Base-by-base conservation (phyloP, 306 rosid genomes). In the Astragalus membranaceus region DNA sequence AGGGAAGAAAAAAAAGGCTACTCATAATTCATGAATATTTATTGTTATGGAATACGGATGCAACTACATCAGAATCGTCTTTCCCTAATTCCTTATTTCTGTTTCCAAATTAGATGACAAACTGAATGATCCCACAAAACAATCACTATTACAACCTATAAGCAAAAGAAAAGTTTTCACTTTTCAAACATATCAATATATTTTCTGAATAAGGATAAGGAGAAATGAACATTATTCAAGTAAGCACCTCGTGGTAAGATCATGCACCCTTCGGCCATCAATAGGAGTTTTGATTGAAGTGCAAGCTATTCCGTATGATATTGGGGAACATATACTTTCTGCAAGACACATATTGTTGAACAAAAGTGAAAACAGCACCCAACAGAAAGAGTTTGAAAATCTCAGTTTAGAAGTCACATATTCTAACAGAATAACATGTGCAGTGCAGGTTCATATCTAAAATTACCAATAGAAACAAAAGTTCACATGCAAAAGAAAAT, bases 281-380 rank as follows among this genome's bases (percentile, higher is more conserved):
- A 66, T 72, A 60, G 81, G 61, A 84, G 83, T 64, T 84, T 79
- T 88, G 64, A 72, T 74, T 74, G 89, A 76, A 70, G 68, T 76
- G 80, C 62, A 75, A 26, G 86, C 55, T 70, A 81, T 80, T 76
- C 87, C 89, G 76, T 70, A 64, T 10, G 88, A 61, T 7, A 74
- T 75, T 50, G 82, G 74, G 85, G 86, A 81, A 83, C 82, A 79
- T 42, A 82, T 64, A 66, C 88, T 89, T 67, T 93, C 98, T 87
- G 85, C 81, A 78, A 51, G 80, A 76, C 79, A 86, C 43, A 73
- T 17, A 65, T 64, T 65, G 59, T 49, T 26, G 73, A 77, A 64
- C 17, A 54, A 60, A 68, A 50, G 80, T 70, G 64, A 82, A 85
- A 64, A 69, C 50, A 78, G 6, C 51, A 39, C 15, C 65, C 41